phyloP scores from a whole-genome alignment of 1,284 basidiomycete species.

The Coniferiporia sulphurascens region DNA sequence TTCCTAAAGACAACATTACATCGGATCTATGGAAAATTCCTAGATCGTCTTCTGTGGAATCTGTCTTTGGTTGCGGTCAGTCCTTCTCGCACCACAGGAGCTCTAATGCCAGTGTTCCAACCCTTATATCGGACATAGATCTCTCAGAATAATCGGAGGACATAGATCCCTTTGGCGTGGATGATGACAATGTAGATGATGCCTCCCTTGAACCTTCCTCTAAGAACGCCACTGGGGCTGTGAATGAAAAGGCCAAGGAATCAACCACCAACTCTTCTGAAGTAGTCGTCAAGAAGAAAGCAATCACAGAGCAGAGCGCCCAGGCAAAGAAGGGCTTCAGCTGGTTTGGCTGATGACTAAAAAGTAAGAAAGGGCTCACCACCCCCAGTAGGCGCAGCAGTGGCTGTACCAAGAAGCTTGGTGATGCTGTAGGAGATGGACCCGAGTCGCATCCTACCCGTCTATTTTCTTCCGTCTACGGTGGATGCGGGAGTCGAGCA shows the following conservation, averaged over 20 bases:
- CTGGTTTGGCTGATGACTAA: constrained; percentile 19
- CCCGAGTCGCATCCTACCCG: constrained; percentile 51
- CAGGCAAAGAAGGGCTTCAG: constrained; percentile 12
- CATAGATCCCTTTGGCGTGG: no score
- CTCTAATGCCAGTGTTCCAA: no score
- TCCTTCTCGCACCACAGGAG: no score
- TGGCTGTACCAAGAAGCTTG: constrained; percentile 30
- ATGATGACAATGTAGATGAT: no score
- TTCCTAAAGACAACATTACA: constrained; percentile 99
- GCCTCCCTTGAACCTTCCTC: neutral
- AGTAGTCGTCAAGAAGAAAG: neutral
- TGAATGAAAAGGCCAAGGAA: neutral
- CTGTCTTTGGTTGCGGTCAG: no score
- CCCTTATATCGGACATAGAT: no score
- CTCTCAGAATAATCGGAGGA: no score
- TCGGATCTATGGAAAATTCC: constrained; percentile 99
- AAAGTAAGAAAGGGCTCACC: constrained; percentile 10
- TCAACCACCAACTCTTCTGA: neutral
- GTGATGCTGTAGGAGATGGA: constrained; percentile 47
- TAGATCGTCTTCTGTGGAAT: no score
- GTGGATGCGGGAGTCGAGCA: constrained; percentile 95
- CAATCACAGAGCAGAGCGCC: neutral
- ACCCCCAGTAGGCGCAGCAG: constrained; percentile 32
- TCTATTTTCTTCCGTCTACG: constrained; percentile 74
- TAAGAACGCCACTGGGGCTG: constrained; percentile 2